Conservation (phyloP, 2,329 filamentous ascomycete species). For the Didymella keratinophila region DNA sequence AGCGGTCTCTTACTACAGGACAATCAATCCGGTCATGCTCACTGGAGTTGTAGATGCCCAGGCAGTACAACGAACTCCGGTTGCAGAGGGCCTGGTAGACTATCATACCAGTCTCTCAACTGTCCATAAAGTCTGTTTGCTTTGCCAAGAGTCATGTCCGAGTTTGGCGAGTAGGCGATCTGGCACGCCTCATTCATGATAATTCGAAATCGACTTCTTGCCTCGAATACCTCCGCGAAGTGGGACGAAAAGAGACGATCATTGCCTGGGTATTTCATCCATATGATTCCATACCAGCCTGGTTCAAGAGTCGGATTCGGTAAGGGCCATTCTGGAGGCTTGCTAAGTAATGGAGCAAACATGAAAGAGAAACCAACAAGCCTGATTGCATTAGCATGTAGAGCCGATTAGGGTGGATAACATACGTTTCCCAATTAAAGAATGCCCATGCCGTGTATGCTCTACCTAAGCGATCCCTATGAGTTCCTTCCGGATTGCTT, state of each 20-base stretch:
- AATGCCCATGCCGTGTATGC: neutral
- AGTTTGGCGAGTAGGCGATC: neutral
- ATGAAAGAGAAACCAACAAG: neutral
- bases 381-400: neutral
- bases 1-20: neutral
- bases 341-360: neutral
- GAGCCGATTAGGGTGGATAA: too few relatives aligned
- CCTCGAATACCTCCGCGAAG: neutral
- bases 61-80: neutral
- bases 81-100: neutral
- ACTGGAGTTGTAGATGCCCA: neutral
- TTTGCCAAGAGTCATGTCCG: neutral
- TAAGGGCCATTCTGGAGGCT: neutral
- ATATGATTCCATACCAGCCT: neutral
- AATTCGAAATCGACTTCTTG: neutral
- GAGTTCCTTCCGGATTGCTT: neutral
- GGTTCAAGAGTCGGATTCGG: neutral
- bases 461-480: neutral
- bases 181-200: conserved; percentile 1
- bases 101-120: neutral
- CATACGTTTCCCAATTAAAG: neutral
- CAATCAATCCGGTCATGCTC: neutral
- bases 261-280: neutral
- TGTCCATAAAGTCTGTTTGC: neutral
- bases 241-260: neutral